These are phyloP conservation scores for Rubia tinctorum DNA, from an alignment of 305 asterid genomes.

Conservation along the genomic window DNA sequence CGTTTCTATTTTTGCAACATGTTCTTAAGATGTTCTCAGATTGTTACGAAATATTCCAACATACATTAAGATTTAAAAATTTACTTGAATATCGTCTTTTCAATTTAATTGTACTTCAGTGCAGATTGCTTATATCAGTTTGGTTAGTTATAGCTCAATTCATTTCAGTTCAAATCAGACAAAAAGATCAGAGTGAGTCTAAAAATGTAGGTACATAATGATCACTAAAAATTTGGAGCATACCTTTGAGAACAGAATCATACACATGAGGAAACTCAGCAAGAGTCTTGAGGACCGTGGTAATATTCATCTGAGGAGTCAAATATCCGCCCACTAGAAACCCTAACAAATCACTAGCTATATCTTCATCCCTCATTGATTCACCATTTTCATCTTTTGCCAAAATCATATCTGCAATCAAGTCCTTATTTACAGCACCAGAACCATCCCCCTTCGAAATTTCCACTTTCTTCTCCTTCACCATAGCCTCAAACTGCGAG, in stretches of 20 bases:
- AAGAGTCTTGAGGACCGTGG: conserved; percentile 9
- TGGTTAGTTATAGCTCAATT: too few relatives aligned
- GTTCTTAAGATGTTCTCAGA: too few relatives aligned
- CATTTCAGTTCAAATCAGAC: neutral
- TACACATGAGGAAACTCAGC: conserved; percentile 13
- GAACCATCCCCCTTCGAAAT: neutral
- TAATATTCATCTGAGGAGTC: neutral
- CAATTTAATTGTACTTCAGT: too few relatives aligned
- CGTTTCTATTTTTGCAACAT: too few relatives aligned
- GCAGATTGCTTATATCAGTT: too few relatives aligned
- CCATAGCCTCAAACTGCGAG: conserved; percentile 1
- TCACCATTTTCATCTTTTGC: conserved; percentile 10
- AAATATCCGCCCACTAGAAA: conserved; percentile 1
- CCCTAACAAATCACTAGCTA: conserved; percentile 14
- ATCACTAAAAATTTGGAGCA: neutral
- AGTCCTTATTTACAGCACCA: neutral
- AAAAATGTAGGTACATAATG: too few relatives aligned
- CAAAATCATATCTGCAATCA: conserved; percentile 7
- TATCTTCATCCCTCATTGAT: neutral
- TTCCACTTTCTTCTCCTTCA: conserved; percentile 6
- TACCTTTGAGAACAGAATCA: conserved; percentile 15
- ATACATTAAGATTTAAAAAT: too few relatives aligned
- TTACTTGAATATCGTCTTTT: too few relatives aligned
- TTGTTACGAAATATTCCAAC: too few relatives aligned
- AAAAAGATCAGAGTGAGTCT: too few relatives aligned